Evolutionary conservation across 768 basidiomycete genomes (phyloP), one percentile per base, ranked within the genome.

Genomic region (Ramaria sp.): DNA sequence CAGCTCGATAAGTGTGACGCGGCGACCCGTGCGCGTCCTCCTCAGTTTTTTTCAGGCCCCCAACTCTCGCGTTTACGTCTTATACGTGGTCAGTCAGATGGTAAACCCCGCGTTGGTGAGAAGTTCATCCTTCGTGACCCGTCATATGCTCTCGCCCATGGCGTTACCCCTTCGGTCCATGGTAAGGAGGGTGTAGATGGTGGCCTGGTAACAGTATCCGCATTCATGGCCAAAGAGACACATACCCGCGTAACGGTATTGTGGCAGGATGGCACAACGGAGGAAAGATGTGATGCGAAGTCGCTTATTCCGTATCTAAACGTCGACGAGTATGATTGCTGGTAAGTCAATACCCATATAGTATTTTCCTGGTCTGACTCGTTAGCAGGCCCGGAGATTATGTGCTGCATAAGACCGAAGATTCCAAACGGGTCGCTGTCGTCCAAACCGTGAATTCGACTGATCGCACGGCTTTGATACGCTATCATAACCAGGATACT

Each of bases 241-340:
- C 71, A 75, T 52, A 86, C 90, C n/a, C 71, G 66, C 8, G 71
- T 87, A 24, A 75, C 78, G 25, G 71, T 97, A 30, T 65, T 94
- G 10, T 97, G 94, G 94, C 93, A 96, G 71, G 83, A 90, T 64
- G 92, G 91, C 22, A 75, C 71, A 9, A 34, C 2, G 32, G 18
- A 70, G 66, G 48, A 86, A 91, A 67, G 75, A 70, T 2, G 85
- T 37, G 73, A 69, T 43, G 76, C 88, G 22, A 77, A 73, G 9
- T 75, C 81, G 20, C 69, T 94, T 18, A 81, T 93, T 41, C 91
- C 90, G 3, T 86, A 94, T 64, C 65, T 85, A 50, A 89, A 89
- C 57, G 79, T 90, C 9, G 93, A 95, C 65, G 93, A 96, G 68
- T 89, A 88, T 65, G 93, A 91, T 64, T 89, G 84, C 66, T 93